phyloP scores from a whole-genome alignment of 805 yeast genomes.

The Monosporozyma yasuniensis region DNA sequence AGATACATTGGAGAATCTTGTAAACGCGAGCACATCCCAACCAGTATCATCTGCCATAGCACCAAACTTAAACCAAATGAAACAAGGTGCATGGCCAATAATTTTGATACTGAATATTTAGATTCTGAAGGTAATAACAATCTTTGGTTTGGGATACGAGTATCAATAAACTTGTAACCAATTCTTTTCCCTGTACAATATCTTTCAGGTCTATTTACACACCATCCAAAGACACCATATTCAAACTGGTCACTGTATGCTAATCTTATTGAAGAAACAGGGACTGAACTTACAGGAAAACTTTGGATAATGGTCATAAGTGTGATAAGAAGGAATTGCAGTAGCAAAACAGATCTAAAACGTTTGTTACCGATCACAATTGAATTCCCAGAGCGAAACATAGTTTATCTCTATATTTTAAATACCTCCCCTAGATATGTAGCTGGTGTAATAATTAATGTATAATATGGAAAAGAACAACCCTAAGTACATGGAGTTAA shows the following conservation, averaged over 20 bases:
- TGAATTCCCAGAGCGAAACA: background rate
- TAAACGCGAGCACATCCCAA: slow-evolving; percentile 33
- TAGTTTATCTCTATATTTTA: background rate
- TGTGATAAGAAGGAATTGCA: slow-evolving; percentile 27
- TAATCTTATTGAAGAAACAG: slow-evolving; percentile 44
- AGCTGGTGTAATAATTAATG: background rate
- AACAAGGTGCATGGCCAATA: slow-evolving; percentile 60
- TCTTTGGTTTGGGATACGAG: slow-evolving; percentile 30
- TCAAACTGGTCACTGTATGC: slow-evolving; percentile 40
- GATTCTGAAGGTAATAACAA: slow-evolving; percentile 52
- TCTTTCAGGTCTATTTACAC: slow-evolving; percentile 26
- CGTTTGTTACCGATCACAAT: background rate
- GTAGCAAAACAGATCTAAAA: background rate
- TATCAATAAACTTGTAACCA: slow-evolving; percentile 16
- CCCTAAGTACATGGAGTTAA: no score
- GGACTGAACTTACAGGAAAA: slow-evolving; percentile 52
- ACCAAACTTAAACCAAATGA: slow-evolving; percentile 48
- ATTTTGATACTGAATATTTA: slow-evolving; percentile 46
- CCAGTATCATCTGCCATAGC: slow-evolving; percentile 34
- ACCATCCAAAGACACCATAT: slow-evolving; percentile 69
- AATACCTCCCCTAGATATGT: background rate
- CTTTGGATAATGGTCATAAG: slow-evolving; percentile 51
- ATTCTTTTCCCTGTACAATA: slow-evolving; percentile 14
- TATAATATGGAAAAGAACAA: background rate
- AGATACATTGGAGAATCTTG: slow-evolving; percentile 36